Evolutionary conservation across 2,329 filamentous ascomycete genomes (phyloP).

Genomic region (Botryosphaeria agaves): DNA sequence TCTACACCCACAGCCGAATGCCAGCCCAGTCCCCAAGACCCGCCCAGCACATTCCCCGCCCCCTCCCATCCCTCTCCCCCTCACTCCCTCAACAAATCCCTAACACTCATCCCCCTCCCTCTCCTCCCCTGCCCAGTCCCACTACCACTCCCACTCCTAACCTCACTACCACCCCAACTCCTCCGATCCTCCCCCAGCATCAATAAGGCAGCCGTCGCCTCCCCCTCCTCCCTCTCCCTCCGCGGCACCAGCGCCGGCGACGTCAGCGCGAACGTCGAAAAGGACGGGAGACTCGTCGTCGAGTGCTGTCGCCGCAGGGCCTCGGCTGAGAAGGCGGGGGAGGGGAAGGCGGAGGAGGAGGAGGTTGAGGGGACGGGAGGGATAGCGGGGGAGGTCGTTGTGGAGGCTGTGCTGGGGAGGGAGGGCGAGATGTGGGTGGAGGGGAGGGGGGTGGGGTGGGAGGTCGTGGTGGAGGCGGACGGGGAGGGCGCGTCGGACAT

Average conservation of each 20-base stretch:
- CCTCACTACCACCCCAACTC: constrained; percentile 16
- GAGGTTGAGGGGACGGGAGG: constrained; percentile 2
- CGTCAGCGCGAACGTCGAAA: constrained; percentile 1
- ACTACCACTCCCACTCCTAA: constrained; percentile 5
- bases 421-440: constrained; percentile 1
- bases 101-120: constrained; percentile 26
- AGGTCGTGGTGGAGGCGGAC: background rate
- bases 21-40: too few species aligned
- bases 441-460: background rate
- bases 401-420: too few species aligned
- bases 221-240: constrained; percentile 32
- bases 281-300: background rate
- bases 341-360: too few species aligned
- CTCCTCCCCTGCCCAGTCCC: constrained; percentile 4
- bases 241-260: constrained; percentile 4
- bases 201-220: constrained; percentile 69
- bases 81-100: constrained; percentile 23
- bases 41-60: too few species aligned
- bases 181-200: constrained; percentile 75
- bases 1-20: too few species aligned
- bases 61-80: too few species aligned
- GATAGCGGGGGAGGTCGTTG: too few species aligned
- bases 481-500: constrained; percentile 30
- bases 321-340: too few species aligned
- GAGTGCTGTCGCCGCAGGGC: too few species aligned